Percentiles rank a stretch among this genome's conserved stretches.
phyloP scores from a whole-genome alignment of 305 asterid species.

The Stenogyne calaminthoides region DNA sequence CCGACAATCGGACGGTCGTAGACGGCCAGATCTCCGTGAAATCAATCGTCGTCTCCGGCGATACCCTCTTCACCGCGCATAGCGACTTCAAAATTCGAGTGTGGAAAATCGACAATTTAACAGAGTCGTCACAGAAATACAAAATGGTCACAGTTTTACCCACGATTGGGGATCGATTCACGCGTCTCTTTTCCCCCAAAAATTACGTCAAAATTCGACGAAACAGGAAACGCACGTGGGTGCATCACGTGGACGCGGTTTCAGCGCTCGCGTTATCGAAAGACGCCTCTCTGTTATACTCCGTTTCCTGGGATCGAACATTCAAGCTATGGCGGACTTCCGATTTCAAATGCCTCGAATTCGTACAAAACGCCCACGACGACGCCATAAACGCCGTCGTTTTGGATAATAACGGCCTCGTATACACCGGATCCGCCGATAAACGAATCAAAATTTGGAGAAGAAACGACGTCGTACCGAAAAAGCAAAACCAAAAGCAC shows the following conservation, averaged over 20 bases:
- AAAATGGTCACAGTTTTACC: conserved; percentile 60
- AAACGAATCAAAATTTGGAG: conserved; percentile 69
- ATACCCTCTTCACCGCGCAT: conserved; percentile 71
- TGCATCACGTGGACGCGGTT: conserved; percentile 78
- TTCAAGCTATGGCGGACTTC: conserved; percentile 77
- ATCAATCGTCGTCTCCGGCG: conserved; percentile 45
- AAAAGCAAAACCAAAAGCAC: conserved; percentile 39
- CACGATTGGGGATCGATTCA: conserved; percentile 61
- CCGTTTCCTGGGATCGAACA: conserved; percentile 85
- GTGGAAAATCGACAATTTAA: conserved; percentile 52
- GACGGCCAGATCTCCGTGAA: conserved; percentile 55
- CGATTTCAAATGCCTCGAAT: conserved; percentile 80
- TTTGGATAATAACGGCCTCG: conserved; percentile 47
- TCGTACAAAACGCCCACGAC: conserved; percentile 71
- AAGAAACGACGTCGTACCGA: conserved; percentile 28
- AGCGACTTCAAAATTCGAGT: conserved; percentile 80
- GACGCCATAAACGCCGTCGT: conserved; percentile 85
- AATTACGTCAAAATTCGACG: conserved; percentile 65
- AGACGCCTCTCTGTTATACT: conserved; percentile 59
- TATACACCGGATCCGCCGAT: conserved; percentile 59
- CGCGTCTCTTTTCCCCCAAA: conserved; percentile 45
- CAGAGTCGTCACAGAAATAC: conserved; percentile 18
- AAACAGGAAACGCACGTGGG: conserved; percentile 74
- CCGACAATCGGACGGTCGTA: conserved; percentile 25
- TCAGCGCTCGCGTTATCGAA: conserved; percentile 60